phyloP scores from a whole-genome alignment of 768 basidiomycete genomes.

The Xanthoconium stramineum region DNA sequence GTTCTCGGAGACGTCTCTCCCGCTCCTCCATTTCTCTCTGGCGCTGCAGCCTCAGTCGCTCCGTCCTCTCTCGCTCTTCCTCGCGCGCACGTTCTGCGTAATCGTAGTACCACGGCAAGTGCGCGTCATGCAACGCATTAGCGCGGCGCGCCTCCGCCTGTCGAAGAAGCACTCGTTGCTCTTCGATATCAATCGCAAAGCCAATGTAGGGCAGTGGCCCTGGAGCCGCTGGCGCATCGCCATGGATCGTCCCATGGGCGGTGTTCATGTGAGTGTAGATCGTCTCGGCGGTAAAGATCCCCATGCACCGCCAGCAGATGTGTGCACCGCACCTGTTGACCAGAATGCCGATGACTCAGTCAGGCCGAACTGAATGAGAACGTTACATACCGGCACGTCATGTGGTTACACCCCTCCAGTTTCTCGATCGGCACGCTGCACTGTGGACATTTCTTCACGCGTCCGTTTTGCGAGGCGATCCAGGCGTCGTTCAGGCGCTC shows the following conservation, averaged over 20 bases:
- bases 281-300: constrained; percentile 30
- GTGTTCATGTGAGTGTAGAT: constrained; percentile 40
- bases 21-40: constrained; percentile 4
- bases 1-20: constrained; percentile 2
- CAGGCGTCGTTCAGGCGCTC: constrained; percentile 55
- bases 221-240: constrained; percentile 3
- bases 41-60: not conserved
- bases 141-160: constrained; percentile 12
- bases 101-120: not conserved
- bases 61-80: not conserved
- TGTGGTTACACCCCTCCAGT: constrained; percentile 73
- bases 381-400: constrained; percentile 49
- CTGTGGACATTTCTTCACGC: constrained; percentile 70
- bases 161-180: constrained; percentile 20
- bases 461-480: constrained; percentile 47
- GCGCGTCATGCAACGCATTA: not conserved
- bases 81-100: not conserved
- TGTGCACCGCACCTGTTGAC: constrained; percentile 60
- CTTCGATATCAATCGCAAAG: constrained; percentile 15
- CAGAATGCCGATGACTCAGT: not conserved
- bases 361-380: not conserved
- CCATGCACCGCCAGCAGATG: constrained; percentile 69
- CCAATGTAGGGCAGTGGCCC: constrained; percentile 10
- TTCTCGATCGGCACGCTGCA: constrained; percentile 71
- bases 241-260: constrained; percentile 32